Base-by-base conservation (phyloP, 202 grass and related monocot genomes). In the Carex sylvatica region DNA sequence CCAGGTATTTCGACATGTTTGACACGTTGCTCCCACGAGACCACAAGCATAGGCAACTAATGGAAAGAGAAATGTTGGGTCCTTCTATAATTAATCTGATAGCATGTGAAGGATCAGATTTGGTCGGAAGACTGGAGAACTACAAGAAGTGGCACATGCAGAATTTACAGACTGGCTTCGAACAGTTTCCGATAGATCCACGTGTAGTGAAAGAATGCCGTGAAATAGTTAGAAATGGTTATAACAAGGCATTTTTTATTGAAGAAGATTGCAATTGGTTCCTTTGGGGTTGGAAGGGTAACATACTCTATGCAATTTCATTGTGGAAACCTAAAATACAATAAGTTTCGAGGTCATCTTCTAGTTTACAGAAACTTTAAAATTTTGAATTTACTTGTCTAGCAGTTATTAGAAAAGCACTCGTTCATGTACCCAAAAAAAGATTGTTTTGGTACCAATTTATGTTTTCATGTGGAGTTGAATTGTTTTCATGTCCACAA, bases 51-150 rank as follows among this genome's bases (percentile, higher is more conserved):
- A 91, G 92, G 79, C 74, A 78, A 65, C 35, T 88, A 5, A 2
- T 88, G 9, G 92, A 94, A 80, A 91, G 85, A 40, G 81, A 86
- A 22, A 3, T 91, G 8, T 83, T 86, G 18, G 86, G 83, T 19
- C 69, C 49, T 16, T 18, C 16, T 23, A 69, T 33, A 47, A 65
- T 86, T 16, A 94, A 94, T 90, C 83, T 82, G 47, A 83, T 94
- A 65, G 92, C 92, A 80, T 94, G 89, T 52, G 89, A 94, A 82
- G 92, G 92, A 16, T 71, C 85, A 1, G 87, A 90, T 85, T 91
- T 89, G 55, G 80, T 65, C 1, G 70, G 86, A 72, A 94, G 80
- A 40, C 87, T 83, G 1, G 89, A 89, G 59, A 91, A 3, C 70
- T 94, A 91, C 49, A 94, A 80, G 78, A 59, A 68, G 30, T 91